Base-by-base conservation (phyloP, 106 monocot species). In the Dactylorhiza incarnata region DNA sequence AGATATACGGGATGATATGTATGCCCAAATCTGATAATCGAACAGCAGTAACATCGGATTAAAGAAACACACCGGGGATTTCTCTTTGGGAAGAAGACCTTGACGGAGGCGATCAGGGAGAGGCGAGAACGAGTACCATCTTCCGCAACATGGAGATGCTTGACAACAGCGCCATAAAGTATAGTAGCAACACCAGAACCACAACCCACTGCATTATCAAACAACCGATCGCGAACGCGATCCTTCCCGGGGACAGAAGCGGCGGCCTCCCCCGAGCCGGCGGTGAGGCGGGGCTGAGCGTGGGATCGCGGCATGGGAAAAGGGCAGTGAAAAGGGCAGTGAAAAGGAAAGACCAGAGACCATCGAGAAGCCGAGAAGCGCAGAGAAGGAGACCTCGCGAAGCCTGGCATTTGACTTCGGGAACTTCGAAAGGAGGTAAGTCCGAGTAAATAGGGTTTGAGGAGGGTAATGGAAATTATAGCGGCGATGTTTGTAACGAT, bases 61-160 rank as follows among this genome's bases (percentile, higher is more conserved):
- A 68, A 9, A n/a, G 68, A 68, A 68, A 68, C 68, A 44, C 68
- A 68, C 68, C 68, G 45, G 68, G 16, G 45, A 68, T 68, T 68
- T 22, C 68, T 68, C 45, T 44, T 14, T 14, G 45, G 68, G 16
- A 68, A n/a, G n/a, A n/a, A 2, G 68, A 44, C 45, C 15, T 45
- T 68, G 45, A 13, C 68, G 17, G 45, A 45, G 45, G 9, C 14
- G 45, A n/a, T n/a, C n/a, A 7, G 45, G 45, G 45, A 37, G 45
- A 68, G 44, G 45, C 16, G 68, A 68, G 45, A 15, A 37, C 16
- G 45, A 68, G 68, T 0, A 45, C 45, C 37, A 68, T 44, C 45
- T 68, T 37, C 44, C 68, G 22, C 13, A 68, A 44, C 37, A 68
- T 17, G 45, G 68, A 68, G 14, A 68, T 15, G 45, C 44, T 68